Evolutionary conservation across 179 eudicot species (phyloP).

Genomic region (Pouteria campechiana): DNA sequence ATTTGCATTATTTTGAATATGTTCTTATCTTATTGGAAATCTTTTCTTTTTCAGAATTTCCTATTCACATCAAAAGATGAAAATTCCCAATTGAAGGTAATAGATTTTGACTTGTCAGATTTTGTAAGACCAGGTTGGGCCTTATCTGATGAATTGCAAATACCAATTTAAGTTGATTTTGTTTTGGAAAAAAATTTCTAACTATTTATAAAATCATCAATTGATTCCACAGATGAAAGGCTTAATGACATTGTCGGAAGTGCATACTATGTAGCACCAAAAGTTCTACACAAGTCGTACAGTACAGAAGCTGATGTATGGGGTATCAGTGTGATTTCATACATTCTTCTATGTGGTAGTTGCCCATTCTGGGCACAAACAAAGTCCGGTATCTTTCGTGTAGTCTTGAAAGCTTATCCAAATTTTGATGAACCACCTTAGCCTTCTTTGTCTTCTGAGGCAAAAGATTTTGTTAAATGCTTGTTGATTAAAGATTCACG

Average conservation of each 20-base stretch:
- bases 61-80: slow-evolving; percentile 36
- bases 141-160: neutral
- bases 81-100: slow-evolving; percentile 37
- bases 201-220: too few species aligned
- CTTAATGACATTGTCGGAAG: too few species aligned
- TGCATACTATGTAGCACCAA: slow-evolving; percentile 8
- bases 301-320: slow-evolving; percentile 6
- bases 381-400: slow-evolving; percentile 6
- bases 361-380: slow-evolving; percentile 6
- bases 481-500: slow-evolving; percentile 6
- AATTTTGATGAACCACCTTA: slow-evolving; percentile 4
- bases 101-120: slow-evolving; percentile 51
- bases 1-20: neutral
- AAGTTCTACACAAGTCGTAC: slow-evolving; percentile 5
- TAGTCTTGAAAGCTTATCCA: slow-evolving; percentile 2
- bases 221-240: slow-evolving; percentile 1
- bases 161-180: neutral
- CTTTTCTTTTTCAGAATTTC: too few species aligned
- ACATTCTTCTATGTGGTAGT: slow-evolving; percentile 7
- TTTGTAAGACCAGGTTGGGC: slow-evolving; percentile 29
- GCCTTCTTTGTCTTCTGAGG: slow-evolving; percentile 7
- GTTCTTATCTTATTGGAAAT: neutral
- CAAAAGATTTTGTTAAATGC: slow-evolving; percentile 2
- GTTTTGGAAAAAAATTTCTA: too few species aligned
- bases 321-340: slow-evolving; percentile 3